Evolutionary conservation across 805 yeast genomes (phyloP), one percentile per base, ranked within the genome.

Genomic region (Myxozyma vanderwaltii): DNA sequence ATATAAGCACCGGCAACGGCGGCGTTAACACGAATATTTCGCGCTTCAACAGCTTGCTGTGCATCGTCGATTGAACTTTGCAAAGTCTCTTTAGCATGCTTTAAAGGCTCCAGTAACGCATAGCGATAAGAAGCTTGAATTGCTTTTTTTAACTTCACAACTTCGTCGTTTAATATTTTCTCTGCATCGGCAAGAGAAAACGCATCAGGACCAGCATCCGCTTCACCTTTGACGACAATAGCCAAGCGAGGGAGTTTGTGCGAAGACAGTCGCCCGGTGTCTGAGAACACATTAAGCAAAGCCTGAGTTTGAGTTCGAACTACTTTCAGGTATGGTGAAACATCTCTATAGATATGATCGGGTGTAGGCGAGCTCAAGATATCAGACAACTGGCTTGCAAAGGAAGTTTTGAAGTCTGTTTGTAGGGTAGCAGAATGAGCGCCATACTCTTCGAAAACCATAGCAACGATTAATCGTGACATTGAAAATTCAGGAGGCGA

Each of bases 201-300:
- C 0, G 97, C 98, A 67, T 86, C 91, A 0, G 96, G 90, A 1
- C 97, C 97, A 1, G 97, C 96, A 60, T 89, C 96, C 0, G 84
- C 79, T 70, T 94, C 98, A 36, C 99, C 99, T 72, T 91, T 92
- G 3, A 92, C 97, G 8, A 91, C 84, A 4, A 91, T 85, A 0
- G 99, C 94, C 19, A 94, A 72, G 54, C 85, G 88, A 0, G 97
- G 97, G 4, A 90, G 72, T 69, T 86, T 86, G 21, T 81, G 77
- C 12, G 83, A 81, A 1, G 92, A 79, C 21, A 92, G 72, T 71
- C 86, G 87, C 3, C 92, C 97, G 33, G 79, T 82, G 51, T 86
- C 90, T 40, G 85, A 82, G 72, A 94, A 89, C 0, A 90, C 84
- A 55, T 86, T 84, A 63, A 91, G 82, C 53, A 94, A 74, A 51